Conservation (phyloP, 441 rosid genomes). For the Bruguiera hainesii region DNA sequence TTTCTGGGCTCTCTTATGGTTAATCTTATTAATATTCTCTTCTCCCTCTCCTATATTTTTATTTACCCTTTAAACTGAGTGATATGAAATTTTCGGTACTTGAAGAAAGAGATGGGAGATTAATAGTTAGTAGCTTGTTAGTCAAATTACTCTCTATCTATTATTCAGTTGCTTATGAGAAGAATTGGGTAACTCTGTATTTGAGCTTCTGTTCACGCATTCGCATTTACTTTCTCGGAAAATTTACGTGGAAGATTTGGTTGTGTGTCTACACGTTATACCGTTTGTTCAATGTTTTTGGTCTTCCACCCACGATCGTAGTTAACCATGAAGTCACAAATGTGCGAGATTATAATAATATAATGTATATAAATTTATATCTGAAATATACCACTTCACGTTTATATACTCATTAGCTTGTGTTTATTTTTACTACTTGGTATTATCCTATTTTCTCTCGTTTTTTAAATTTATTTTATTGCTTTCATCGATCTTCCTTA, state of each 20-base stretch:
- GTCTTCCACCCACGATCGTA: no score
- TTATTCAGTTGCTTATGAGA: slow-evolving; percentile 18
- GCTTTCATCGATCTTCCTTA: no score
- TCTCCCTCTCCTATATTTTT: not conserved
- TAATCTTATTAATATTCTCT: not conserved
- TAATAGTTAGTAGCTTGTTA: slow-evolving; percentile 9
- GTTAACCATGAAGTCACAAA: no score
- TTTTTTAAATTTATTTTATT: no score
- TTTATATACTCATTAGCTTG: no score
- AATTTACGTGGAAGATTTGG: not conserved
- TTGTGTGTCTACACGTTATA: not conserved
- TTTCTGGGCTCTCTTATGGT: not conserved
- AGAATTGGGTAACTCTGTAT: not conserved
- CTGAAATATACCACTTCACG: no score
- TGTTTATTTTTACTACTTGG: not conserved
- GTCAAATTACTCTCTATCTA: not conserved
- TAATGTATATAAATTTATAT: no score
- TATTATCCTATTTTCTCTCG: no score
- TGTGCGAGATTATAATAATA: no score
- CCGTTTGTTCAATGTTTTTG: no score
- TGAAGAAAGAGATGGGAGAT: slow-evolving; percentile 14
- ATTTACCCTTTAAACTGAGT: slow-evolving; percentile 7
- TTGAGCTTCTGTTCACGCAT: not conserved
- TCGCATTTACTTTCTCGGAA: not conserved
- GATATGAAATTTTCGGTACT: slow-evolving; percentile 10